Conservation (phyloP, 1,284 basidiomycete genomes). For the Sanghuangporus weigelae region DNA sequence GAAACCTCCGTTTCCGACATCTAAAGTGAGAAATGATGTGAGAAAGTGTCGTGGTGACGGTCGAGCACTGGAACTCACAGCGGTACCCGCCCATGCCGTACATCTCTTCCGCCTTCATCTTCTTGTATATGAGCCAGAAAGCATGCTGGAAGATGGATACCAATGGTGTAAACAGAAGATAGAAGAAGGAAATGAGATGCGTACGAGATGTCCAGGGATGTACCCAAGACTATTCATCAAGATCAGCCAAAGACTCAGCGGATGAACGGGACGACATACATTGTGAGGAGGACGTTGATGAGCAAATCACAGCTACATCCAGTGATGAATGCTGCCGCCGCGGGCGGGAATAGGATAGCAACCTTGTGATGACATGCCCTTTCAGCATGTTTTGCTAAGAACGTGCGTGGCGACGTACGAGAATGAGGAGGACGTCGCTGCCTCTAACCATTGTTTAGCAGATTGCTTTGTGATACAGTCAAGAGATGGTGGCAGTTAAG, state of each 20-base stretch:
- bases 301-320: conserved; percentile 77
- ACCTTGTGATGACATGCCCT: conserved; percentile 39
- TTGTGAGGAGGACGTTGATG: conserved; percentile 73
- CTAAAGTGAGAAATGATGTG: conserved; percentile 26
- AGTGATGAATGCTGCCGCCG: conserved; percentile 67
- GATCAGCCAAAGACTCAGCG: neutral
- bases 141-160: conserved; percentile 31
- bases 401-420: conserved; percentile 30
- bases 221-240: conserved; percentile 55
- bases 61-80: conserved; percentile 29
- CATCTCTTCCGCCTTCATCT: conserved; percentile 55
- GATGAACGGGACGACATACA: conserved; percentile 36
- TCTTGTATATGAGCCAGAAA: conserved; percentile 50
- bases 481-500: neutral
- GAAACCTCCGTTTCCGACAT: conserved; percentile 51
- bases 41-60: neutral
- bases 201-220: conserved; percentile 64
- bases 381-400: conserved; percentile 25
- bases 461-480: neutral
- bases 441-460: conserved; percentile 33
- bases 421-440: conserved; percentile 50
- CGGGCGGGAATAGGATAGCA: conserved; percentile 72
- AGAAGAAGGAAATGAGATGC: conserved; percentile 20
- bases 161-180: neutral
- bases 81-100: conserved; percentile 50